Evolutionary conservation across 177 flowering plant species (phyloP).

Genomic region (Vitis hybrid): DNA sequence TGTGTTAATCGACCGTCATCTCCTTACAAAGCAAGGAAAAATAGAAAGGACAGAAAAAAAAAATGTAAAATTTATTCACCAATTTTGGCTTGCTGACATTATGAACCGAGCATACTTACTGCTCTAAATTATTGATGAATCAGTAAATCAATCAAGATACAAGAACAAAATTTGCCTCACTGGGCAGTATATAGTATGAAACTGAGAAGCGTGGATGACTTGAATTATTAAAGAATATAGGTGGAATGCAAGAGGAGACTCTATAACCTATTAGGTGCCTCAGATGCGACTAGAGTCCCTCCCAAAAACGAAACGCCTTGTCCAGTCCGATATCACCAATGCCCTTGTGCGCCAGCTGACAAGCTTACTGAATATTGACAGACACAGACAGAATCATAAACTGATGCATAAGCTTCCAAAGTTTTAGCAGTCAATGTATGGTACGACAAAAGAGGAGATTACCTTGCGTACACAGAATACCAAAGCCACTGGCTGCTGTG

Average conservation of each 20-base stretch:
- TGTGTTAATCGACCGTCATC: too few relatives aligned
- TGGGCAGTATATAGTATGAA: too few relatives aligned
- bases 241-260: neutral
- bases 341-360: conserved; percentile 97
- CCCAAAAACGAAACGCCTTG: conserved; percentile 82
- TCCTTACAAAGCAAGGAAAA: too few relatives aligned
- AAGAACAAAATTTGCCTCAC: neutral
- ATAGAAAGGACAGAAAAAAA: too few relatives aligned
- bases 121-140: too few relatives aligned
- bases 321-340: conserved; percentile 86
- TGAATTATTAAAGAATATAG: too few relatives aligned
- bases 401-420: neutral
- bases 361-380: conserved; percentile 60
- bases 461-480: conserved; percentile 98
- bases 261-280: conserved; percentile 7
- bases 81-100: too few relatives aligned
- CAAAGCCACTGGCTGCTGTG: conserved; percentile 93
- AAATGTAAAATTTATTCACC: too few relatives aligned
- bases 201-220: too few relatives aligned
- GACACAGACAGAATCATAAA: neutral
- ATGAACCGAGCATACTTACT: too few relatives aligned
- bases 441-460: neutral
- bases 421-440: too few relatives aligned
- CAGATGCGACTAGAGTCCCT: conserved; percentile 85
- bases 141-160: too few relatives aligned